Evolutionary conservation across 352 stramenopile species (phyloP).

Genomic region (Globisporangium spiculum): DNA sequence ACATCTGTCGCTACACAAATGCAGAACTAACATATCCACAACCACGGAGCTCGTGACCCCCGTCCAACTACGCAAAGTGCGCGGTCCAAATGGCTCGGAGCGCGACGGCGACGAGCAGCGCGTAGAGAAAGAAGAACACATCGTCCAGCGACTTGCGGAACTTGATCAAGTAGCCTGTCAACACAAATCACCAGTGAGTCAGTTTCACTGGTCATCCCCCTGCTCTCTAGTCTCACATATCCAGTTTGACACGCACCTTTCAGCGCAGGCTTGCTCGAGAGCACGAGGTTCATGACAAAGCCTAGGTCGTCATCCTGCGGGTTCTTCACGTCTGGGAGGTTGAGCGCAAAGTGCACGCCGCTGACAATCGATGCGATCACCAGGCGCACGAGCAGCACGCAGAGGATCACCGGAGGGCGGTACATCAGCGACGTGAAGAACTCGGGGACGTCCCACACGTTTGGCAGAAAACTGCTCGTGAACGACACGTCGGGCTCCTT

Average conservation of each 20-base stretch:
- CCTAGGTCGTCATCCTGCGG: slow-evolving; percentile 65
- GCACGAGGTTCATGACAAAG: slow-evolving; percentile 56
- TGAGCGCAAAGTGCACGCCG: slow-evolving; percentile 34
- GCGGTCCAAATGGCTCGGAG: slow-evolving; percentile 41
- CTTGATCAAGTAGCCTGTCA: slow-evolving; percentile 57
- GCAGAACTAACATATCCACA: neutral
- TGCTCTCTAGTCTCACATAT: neutral
- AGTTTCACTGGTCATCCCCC: neutral
- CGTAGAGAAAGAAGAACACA: slow-evolving; percentile 74
- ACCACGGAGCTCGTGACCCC: too few species aligned
- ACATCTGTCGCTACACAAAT: neutral
- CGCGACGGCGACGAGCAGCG: slow-evolving; percentile 47
- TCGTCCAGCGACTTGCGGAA: slow-evolving; percentile 70
- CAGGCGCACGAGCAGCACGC: slow-evolving; percentile 57
- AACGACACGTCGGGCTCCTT: slow-evolving; percentile 18
- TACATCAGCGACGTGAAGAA: slow-evolving; percentile 50
- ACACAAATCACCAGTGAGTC: neutral
- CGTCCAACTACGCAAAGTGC: neutral
- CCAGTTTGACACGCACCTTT: slow-evolving; percentile 40
- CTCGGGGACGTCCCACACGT: slow-evolving; percentile 44
- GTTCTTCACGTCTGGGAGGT: slow-evolving; percentile 60
- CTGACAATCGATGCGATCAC: slow-evolving; percentile 39
- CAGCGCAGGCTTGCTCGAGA: slow-evolving; percentile 54
- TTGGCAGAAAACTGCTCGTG: slow-evolving; percentile 42
- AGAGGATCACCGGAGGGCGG: slow-evolving; percentile 64